A percentile compares a stretch with the other conserved stretches of the same genome.
These are phyloP conservation scores for Mortierella polycephala DNA, from an alignment of 371 early-diverging fungal species.

Conservation along the genomic window DNA sequence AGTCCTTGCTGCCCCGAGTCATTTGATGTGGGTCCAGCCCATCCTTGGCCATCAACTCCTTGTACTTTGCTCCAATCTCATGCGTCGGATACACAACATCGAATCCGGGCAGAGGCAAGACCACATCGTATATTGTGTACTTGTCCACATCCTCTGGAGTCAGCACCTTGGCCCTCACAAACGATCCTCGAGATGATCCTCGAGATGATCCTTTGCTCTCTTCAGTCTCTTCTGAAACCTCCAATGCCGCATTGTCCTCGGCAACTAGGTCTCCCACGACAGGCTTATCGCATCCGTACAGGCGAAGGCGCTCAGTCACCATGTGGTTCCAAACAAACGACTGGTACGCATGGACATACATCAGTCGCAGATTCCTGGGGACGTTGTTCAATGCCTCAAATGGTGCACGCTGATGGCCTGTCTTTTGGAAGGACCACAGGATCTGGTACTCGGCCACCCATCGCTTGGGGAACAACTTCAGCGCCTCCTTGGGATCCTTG, in stretches of 20 bases:
- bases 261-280: slow-evolving; percentile 90
- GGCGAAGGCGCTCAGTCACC: slow-evolving; percentile 79
- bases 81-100: slow-evolving; percentile 84
- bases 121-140: slow-evolving; percentile 88
- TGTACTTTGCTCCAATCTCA: slow-evolving; percentile 72
- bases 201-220: slow-evolving; percentile 12
- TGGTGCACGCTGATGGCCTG: slow-evolving; percentile 59
- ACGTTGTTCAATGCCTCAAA: slow-evolving; percentile 77
- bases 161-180: slow-evolving; percentile 58
- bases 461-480: slow-evolving; percentile 74
- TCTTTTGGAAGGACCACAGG: slow-evolving; percentile 62
- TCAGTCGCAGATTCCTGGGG: slow-evolving; percentile 85
- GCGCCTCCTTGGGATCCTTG: slow-evolving; percentile 68
- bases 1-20: slow-evolving; percentile 59
- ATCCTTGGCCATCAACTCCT: slow-evolving; percentile 76
- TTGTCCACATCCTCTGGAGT: slow-evolving; percentile 74
- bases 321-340: slow-evolving; percentile 95
- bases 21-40: slow-evolving; percentile 66
- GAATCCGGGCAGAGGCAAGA: slow-evolving; percentile 91
- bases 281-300: slow-evolving; percentile 75
- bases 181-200: slow-evolving; percentile 8
- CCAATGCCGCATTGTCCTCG: slow-evolving; percentile 36
- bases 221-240: slow-evolving; percentile 24
- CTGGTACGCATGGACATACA: slow-evolving; percentile 99
- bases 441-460: slow-evolving; percentile 80